phyloP scores from a whole-genome alignment of 2,329 filamentous ascomycete species.

The Pestalotiopsis sp. region DNA sequence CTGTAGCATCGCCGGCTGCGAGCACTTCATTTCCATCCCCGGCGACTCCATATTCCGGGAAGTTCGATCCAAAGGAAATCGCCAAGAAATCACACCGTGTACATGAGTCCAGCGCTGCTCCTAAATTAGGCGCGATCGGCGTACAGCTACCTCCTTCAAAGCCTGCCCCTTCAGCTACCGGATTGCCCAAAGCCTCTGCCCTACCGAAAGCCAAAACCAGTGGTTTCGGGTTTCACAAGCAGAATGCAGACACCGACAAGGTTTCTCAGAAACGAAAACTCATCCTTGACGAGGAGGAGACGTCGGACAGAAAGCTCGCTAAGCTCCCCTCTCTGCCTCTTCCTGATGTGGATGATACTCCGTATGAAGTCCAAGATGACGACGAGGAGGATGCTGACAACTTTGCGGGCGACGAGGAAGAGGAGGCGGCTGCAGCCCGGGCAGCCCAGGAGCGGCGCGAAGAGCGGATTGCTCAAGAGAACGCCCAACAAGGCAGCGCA shows the following conservation, averaged over 20 bases:
- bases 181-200: conserved; percentile 44
- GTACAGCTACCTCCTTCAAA: conserved; percentile 39
- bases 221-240: conserved; percentile 81
- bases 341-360: conserved; percentile 62
- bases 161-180: conserved; percentile 27
- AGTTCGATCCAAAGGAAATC: conserved; percentile 86
- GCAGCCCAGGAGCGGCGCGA: conserved; percentile 85
- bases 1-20: conserved; percentile 53
- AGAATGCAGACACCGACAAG: conserved; percentile 67
- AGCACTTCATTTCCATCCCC: conserved; percentile 50
- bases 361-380: conserved; percentile 62
- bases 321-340: conserved; percentile 81
- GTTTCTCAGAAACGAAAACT: conserved; percentile 72
- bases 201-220: conserved; percentile 75
- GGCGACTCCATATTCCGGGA: conserved; percentile 68
- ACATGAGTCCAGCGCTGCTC: conserved; percentile 56
- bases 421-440: conserved; percentile 81
- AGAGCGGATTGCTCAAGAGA: conserved; percentile 59
- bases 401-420: conserved; percentile 84
- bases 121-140: conserved; percentile 53
- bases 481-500: conserved; percentile 51
- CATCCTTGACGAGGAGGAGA: conserved; percentile 87
- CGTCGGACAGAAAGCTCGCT: conserved; percentile 83
- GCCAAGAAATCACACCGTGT: conserved; percentile 74
- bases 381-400: conserved; percentile 74